Evolutionary conservation across 495 filamentous ascomycete genomes (phyloP).

Genomic region (Cercophora newfieldiana): DNA sequence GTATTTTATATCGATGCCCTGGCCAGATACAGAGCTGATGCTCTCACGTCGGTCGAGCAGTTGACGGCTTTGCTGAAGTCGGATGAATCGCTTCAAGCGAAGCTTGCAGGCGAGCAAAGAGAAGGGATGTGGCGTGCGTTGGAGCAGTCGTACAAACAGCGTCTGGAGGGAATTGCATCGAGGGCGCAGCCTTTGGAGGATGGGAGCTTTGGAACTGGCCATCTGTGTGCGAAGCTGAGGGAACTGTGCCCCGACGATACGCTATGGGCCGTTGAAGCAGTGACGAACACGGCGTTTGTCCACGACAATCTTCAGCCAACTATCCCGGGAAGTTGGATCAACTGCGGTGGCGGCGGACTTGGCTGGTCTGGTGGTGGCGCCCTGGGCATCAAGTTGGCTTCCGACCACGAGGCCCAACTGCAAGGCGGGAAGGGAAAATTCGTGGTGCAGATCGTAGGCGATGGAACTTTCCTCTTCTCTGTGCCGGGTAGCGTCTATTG

Average conservation of each 20-base stretch:
- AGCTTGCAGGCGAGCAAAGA: constrained; percentile 49
- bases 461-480: constrained; percentile 87
- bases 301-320: constrained; percentile 79
- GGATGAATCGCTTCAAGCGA: constrained; percentile 43
- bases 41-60: constrained; percentile 69
- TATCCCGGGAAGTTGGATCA: constrained; percentile 80
- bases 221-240: constrained; percentile 66
- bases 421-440: constrained; percentile 74
- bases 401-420: constrained; percentile 59
- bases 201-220: constrained; percentile 68
- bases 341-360: constrained; percentile 90
- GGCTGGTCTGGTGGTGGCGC: constrained; percentile 94
- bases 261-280: constrained; percentile 84
- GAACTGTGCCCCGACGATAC: constrained; percentile 70
- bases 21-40: constrained; percentile 74
- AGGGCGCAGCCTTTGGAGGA: constrained; percentile 57
- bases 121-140: constrained; percentile 56
- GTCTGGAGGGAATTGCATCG: constrained; percentile 58
- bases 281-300: constrained; percentile 77
- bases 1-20: constrained; percentile 75
- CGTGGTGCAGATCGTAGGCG: constrained; percentile 89
- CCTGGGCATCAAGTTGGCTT: constrained; percentile 84
- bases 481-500: constrained; percentile 92
- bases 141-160: constrained; percentile 58
- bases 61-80: constrained; percentile 58